These are phyloP conservation scores for Russula lepida DNA, from an alignment of 768 basidiomycete species.

Conservation along the genomic window DNA sequence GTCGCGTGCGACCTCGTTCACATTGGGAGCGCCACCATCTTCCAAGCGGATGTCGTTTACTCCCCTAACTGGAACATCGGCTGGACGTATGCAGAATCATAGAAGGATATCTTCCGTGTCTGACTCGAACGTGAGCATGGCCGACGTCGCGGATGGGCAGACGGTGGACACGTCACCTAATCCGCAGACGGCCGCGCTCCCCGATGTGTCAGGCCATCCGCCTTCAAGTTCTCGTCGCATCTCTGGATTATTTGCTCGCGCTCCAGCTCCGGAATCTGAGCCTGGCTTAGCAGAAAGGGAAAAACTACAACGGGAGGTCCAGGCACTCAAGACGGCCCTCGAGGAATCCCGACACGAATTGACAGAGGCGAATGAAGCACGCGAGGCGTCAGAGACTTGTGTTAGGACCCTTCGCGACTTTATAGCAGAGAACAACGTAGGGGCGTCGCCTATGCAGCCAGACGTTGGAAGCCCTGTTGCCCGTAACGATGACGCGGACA, in stretches of 20 bases:
- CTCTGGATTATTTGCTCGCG: slow-evolving; percentile 47
- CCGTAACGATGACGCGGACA: slow-evolving; percentile 14
- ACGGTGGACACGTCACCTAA: slow-evolving; percentile 26
- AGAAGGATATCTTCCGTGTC: slow-evolving; percentile 70
- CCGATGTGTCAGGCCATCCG: slow-evolving; percentile 22
- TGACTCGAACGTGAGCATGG: slow-evolving; percentile 35
- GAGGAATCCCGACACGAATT: slow-evolving; percentile 60
- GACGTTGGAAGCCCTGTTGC: slow-evolving; percentile 7
- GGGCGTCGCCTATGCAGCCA: slow-evolving; percentile 27
- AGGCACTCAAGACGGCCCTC: slow-evolving; percentile 46
- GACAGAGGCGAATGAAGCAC: slow-evolving; percentile 70
- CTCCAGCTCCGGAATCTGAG: slow-evolving; percentile 37
- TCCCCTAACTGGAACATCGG: slow-evolving; percentile 52
- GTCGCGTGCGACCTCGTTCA: slow-evolving; percentile 38
- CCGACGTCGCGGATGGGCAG: slow-evolving; percentile 25
- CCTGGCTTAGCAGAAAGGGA: slow-evolving; percentile 38
- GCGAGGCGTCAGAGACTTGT: slow-evolving; percentile 81
- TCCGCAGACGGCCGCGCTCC: slow-evolving; percentile 12
- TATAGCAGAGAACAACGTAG: slow-evolving; percentile 66
- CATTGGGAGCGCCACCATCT: slow-evolving; percentile 39
- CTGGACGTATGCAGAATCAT: slow-evolving; percentile 40
- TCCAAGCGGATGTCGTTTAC: slow-evolving; percentile 70
- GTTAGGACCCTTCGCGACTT: slow-evolving; percentile 76
- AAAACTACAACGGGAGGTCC: slow-evolving; percentile 51
- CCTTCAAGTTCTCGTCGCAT: slow-evolving; percentile 31